Base-by-base conservation (phyloP, 1,139 yeast genomes). In the Blastobotrys raffinosifermentans region DNA sequence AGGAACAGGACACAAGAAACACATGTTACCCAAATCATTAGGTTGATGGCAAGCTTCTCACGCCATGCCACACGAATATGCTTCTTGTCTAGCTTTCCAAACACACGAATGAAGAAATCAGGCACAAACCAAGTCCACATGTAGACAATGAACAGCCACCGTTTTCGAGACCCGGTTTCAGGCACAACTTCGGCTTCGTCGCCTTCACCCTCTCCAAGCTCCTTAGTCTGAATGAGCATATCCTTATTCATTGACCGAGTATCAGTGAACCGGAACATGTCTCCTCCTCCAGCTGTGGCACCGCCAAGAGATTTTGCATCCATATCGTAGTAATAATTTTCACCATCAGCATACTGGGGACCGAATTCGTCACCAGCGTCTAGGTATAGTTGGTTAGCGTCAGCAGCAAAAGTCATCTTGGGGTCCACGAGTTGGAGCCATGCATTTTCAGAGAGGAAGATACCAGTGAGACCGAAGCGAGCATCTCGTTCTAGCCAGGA, bases 21-120 rank as follows among this genome's bases (percentile, higher is more conserved):
- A 41, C 70, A 65, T 22, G 63, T 39, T 4, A 58, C 41, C 69
- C 69, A 66, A 32, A 65, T 65, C 44, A 65, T 53, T 45, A 65
- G 16, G 35, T 66, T 66, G 47, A 65, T 65, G 4, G 70, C 67
- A 19, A 65, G 43, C 48, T 65, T 65, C 39, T 65, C 70, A 29
- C 69, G 48, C 70, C 70, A 65, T 0, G 70, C 70, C 7, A 58
- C 47, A 11, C 68, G 61, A 17, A 64, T 51, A 39, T 64, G 66
- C 35, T 57, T 57, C 32, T 66, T 50, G 2, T 57, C 53, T 46
- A 63, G 51, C 18, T 51, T 37, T 4, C 66, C 65, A 21, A 61
- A 26, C 17, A 41, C 34, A 39, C 48, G 48, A 42, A 65, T 58
- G 32, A 59, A 50, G 20, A 47, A 44, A 15, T 66, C 67, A 2